Base-by-base conservation (phyloP, 208 protist genomes). In the Trypanosoma cruzi region DNA sequence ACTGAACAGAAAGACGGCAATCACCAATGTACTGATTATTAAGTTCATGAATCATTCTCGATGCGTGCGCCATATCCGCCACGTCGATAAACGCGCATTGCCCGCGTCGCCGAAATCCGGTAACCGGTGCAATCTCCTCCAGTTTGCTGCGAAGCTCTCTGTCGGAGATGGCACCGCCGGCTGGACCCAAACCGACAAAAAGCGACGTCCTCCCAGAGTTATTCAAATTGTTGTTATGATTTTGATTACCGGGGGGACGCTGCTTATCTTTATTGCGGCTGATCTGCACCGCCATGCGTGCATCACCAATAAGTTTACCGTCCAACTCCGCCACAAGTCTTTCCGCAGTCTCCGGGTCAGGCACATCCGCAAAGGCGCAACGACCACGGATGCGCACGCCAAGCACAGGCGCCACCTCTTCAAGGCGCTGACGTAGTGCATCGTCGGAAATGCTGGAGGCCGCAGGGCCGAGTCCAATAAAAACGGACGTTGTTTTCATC, bases 311-410 rank as follows among this genome's bases (percentile, higher is more conserved):
- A 58, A 54, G 64, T 48, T 77, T 56, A 34, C 77, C 78, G 73
- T 93, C 40, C 26, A 87, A 68, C 67, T 77, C 50, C 1, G 49
- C 29, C 4, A 93, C 77, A n/a, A 93, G 80, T 29, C 80, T 54
- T 16, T 73, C 34, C 4, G 88, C 88, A 50, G 83, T 77, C 56
- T 70, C 82, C 26, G 64, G 42, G 0, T 71, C 80, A 2, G 67
- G 61, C 7, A 89, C 82, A 58, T 93, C 88, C 5, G 77, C 88
- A 63, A 93, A 93, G 55, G 84, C 88, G 64, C 84, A 88, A 73
- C 84, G 84, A 65, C 84, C 82, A 49, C 88, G 84, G 72, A 90
- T 57, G 40, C 85, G 82, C 3, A 93, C 68, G 53, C 49, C 63
- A 5, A 73, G 26, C 11, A 80, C 54, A 1, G 34, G 20, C 16